Evolutionary conservation across 2,329 filamentous ascomycete genomes (phyloP), one percentile per base, ranked within the genome.

Genomic region (Colletotrichum incanum): DNA sequence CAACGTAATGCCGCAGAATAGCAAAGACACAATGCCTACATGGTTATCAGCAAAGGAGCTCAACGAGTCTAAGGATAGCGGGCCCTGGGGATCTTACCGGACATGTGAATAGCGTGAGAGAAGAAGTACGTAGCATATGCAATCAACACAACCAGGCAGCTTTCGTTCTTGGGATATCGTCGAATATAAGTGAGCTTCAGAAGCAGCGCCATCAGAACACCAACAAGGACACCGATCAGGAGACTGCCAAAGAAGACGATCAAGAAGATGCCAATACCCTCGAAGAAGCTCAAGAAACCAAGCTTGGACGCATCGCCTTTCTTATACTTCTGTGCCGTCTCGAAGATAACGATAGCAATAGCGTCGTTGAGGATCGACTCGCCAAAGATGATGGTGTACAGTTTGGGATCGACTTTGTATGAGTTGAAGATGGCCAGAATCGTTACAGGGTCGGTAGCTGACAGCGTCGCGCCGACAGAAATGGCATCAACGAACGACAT

Each of bases 381-480:
- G 80, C 96, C 96, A 82, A 99, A 99, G 76, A 99, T 99, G 81
- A 99, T 92, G 39, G 96, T 99, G 84, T 99, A 99, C 23, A 99
- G 89, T 84, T 98, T 98, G 3, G 96, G 96, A 78, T 99, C 96
- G 77, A 99, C 96, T 84, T 98, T 98, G 89, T 98, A 99, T 1
- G 96, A 93, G 82, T 98, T 98, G 89, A 99, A 99, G 77, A 99
- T 99, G 80, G 96, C 96, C 65, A 99, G 87, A 77, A 99, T 98
- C 0, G 96, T 99, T 71, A 99, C 96, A 0, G 96, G 96, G 80
- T 99, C 96, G 1, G 96, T 99, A 72, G 96, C 96, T 2, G 96
- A 98, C 41, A 99, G 89, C 0, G 96, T 99, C 55, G 96, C 96
- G 77, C 96, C 96, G 54, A 99, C 94, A 1, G 95, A 97, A 80